Evolutionary conservation across 73 alveolate genomes (phyloP).

Genomic region (Symbiodinium natans): DNA sequence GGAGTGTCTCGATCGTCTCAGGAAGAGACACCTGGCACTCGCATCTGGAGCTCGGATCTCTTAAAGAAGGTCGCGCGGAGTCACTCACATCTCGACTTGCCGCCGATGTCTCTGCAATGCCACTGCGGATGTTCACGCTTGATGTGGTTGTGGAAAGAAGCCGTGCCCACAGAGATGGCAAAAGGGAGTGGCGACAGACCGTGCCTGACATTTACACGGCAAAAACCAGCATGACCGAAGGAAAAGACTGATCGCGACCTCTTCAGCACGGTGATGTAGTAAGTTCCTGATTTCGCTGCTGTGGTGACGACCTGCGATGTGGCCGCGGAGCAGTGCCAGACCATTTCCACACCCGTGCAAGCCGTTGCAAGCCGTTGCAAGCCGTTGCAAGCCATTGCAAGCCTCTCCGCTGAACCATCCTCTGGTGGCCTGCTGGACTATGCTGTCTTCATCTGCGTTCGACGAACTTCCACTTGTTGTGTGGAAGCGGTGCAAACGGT

Average conservation of each 20-base stretch:
- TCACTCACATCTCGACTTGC: no score
- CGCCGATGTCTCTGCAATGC: no score
- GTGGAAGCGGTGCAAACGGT: no score
- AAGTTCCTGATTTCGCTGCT: slow-evolving; percentile 1
- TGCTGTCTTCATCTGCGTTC: no score
- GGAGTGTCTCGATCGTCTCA: slow-evolving; percentile 8
- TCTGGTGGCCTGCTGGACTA: slow-evolving; percentile 45
- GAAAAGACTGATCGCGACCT: not conserved
- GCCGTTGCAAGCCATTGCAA: no score
- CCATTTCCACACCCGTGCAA: not conserved
- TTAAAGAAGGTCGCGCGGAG: no score
- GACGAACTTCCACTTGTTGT: no score
- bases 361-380: no score
- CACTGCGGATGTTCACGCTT: no score
- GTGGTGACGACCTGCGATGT: slow-evolving; percentile 38
- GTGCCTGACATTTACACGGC: not conserved
- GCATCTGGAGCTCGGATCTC: not conserved
- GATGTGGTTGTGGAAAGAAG: not conserved
- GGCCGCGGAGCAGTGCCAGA: no score
- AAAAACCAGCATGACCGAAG: not conserved
- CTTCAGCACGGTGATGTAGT: slow-evolving; percentile 52
- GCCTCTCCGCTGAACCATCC: slow-evolving; percentile 89
- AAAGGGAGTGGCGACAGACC: slow-evolving; percentile 44
- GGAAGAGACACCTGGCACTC: slow-evolving; percentile 56
- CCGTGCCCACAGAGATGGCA: slow-evolving; percentile 21